Evolutionary conservation across 2,329 filamentous ascomycete genomes (phyloP).

Genomic region (Diaporthe vexans): DNA sequence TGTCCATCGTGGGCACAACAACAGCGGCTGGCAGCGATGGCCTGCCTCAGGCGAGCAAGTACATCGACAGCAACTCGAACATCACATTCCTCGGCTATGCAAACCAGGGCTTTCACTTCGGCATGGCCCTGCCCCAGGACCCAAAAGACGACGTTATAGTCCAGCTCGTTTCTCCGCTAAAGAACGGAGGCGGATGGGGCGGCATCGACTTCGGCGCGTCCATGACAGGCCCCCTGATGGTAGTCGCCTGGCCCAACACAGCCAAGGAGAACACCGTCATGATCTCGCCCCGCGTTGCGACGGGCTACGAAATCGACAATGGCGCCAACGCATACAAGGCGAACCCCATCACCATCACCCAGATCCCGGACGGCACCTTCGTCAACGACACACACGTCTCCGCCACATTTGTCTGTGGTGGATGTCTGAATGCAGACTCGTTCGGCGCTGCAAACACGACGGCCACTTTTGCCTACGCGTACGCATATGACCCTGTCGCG

Average conservation of each 20-base stretch:
- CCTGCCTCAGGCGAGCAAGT: conserved; percentile 28
- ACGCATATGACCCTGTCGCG: conserved; percentile 38
- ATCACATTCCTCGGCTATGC: conserved; percentile 42
- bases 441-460: conserved; percentile 34
- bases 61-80: conserved; percentile 39
- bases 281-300: conserved; percentile 49
- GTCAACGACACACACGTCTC: conserved; percentile 66
- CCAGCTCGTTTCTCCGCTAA: conserved; percentile 42
- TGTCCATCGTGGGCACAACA: conserved; percentile 31
- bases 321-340: conserved; percentile 58
- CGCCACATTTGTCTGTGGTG: conserved; percentile 67
- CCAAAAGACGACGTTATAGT: conserved; percentile 40
- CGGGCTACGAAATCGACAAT: conserved; percentile 55
- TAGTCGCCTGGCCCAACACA: conserved; percentile 63
- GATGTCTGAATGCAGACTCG: conserved; percentile 55
- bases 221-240: conserved; percentile 53
- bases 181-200: conserved; percentile 40
- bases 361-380: conserved; percentile 66
- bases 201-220: conserved; percentile 40
- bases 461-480: conserved; percentile 41
- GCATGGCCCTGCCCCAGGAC: conserved; percentile 40
- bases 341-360: conserved; percentile 55
- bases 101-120: conserved; percentile 38
- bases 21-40: conserved; percentile 34
- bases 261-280: conserved; percentile 53